phyloP scores from a whole-genome alignment of 169 alveolate species.

The Miamiensis avidus region DNA sequence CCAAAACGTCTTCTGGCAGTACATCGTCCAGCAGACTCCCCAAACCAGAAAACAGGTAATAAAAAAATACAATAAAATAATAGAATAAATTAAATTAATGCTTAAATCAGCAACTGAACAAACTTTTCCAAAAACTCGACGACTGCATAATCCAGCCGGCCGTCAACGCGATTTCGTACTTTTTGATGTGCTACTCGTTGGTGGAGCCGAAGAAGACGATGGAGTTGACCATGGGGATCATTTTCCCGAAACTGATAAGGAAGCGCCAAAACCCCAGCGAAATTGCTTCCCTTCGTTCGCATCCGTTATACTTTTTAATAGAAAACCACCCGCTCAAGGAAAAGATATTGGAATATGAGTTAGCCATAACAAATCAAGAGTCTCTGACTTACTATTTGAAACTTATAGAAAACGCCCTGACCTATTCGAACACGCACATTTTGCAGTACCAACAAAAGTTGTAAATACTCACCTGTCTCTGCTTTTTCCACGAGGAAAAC shows the following conservation, averaged over 20 bases:
- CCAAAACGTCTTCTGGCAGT: constrained; percentile 21
- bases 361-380: background rate
- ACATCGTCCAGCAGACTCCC: background rate
- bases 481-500: constrained; percentile 10
- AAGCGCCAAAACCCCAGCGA: background rate
- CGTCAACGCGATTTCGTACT: background rate
- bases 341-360: constrained; percentile 11
- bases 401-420: constrained; percentile 18
- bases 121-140: background rate
- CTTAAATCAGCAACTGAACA: background rate
- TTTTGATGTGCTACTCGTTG: constrained; percentile 14
- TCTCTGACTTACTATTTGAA: constrained; percentile 16
- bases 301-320: constrained; percentile 4
- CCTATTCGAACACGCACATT: constrained; percentile 12
- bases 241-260: constrained; percentile 3
- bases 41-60: background rate
- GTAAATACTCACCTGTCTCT: background rate
- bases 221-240: background rate
- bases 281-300: background rate
- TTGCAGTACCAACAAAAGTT: background rate
- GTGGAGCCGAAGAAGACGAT: constrained; percentile 6
- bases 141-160: background rate
- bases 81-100: too few relatives aligned
- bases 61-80: too few relatives aligned
- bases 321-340: constrained; percentile 11